Percentiles rank a stretch among this genome's conserved stretches.
Evolutionary conservation across 345 rosid genomes (phyloP).

Genomic region (Bruguiera gymnorhiza): DNA sequence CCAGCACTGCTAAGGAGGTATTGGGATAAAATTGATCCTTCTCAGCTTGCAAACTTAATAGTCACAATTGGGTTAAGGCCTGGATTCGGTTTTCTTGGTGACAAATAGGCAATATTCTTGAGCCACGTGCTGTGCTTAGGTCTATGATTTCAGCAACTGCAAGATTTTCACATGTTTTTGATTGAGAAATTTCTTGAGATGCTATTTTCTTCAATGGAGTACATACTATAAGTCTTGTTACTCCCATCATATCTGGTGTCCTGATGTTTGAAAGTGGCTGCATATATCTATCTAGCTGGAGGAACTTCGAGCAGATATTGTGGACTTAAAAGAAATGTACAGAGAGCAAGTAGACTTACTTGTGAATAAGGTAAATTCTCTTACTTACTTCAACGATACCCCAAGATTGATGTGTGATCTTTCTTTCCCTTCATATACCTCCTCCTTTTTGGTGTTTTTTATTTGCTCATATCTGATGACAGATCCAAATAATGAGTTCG

Average conservation of each 20-base stretch:
- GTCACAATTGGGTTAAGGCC: neutral
- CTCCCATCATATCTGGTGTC: neutral
- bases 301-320: conserved; percentile 93
- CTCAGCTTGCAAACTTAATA: neutral
- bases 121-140: neutral
- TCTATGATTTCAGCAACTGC: too few relatives aligned
- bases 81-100: neutral
- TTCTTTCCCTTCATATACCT: neutral
- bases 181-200: too few relatives aligned
- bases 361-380: conserved; percentile 74
- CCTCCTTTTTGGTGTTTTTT: neutral
- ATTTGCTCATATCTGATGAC: conserved; percentile 18
- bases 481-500: conserved; percentile 57
- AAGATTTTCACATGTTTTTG: neutral
- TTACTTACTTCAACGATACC: neutral
- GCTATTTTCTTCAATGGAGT: too few relatives aligned
- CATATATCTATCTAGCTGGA: conserved; percentile 71
- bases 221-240: too few relatives aligned
- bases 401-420: neutral
- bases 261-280: conserved; percentile 9
- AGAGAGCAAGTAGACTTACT: conserved; percentile 97
- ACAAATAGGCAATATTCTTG: neutral
- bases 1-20: neutral
- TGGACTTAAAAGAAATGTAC: conserved; percentile 99
- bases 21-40: neutral